Conservation (phyloP, 83 land plant genomes). For the Larix sibirica region DNA sequence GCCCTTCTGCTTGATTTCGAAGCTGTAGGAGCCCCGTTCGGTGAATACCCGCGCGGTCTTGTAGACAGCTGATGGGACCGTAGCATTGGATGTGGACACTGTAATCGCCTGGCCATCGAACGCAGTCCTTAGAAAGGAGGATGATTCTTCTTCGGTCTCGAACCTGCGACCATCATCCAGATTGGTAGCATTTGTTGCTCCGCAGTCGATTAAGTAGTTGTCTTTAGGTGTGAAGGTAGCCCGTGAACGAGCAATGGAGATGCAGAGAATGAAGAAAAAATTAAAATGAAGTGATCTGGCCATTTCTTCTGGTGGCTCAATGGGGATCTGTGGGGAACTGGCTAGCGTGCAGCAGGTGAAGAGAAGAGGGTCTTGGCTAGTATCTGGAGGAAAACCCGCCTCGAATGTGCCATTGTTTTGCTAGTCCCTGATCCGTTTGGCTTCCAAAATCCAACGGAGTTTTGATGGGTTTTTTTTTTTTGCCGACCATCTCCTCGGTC, state of each 20-base stretch:
- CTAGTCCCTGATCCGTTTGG: too few relatives aligned
- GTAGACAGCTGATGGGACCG: constrained; percentile 34
- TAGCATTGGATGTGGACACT: constrained; percentile 4
- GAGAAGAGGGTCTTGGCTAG: too few relatives aligned
- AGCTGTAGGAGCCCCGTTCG: constrained; percentile 38
- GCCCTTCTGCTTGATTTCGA: constrained; percentile 38
- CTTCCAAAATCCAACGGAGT: too few relatives aligned
- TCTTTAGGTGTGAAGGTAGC: constrained; percentile 28
- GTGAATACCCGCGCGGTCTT: constrained; percentile 42
- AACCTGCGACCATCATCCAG: constrained; percentile 46
- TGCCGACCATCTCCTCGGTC: too few relatives aligned
- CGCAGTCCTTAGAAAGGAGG: constrained; percentile 17
- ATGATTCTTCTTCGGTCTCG: constrained; percentile 36
- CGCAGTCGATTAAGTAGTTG: constrained; percentile 55
- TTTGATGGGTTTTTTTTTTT: too few relatives aligned
- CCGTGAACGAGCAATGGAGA: background rate
- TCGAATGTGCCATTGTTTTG: too few relatives aligned
- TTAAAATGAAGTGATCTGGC: background rate
- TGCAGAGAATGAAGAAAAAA: background rate
- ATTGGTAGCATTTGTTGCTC: constrained; percentile 17
- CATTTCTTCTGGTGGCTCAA: too few relatives aligned
- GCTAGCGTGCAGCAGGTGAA: too few relatives aligned
- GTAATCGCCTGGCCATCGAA: constrained; percentile 17
- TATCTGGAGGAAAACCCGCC: too few relatives aligned
- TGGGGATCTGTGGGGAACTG: too few relatives aligned